phyloP scores from a whole-genome alignment of 2,329 filamentous ascomycete species.

The Nectriaceae sp. region DNA sequence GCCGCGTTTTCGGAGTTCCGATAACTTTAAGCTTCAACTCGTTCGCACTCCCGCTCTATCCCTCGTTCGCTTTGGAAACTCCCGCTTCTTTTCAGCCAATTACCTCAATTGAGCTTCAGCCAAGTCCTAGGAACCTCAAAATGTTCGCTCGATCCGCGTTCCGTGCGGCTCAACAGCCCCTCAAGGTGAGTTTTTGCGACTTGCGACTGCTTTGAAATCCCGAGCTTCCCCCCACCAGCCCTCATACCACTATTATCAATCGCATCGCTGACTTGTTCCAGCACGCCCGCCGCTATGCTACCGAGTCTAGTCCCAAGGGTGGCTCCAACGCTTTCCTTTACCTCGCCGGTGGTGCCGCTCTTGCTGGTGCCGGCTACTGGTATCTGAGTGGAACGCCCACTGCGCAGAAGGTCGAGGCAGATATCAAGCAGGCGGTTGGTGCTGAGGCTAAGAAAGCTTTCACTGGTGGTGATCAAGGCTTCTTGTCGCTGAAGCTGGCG shows the following conservation, averaged over 20 bases:
- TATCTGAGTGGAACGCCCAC: constrained; percentile 54
- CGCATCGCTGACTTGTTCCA: constrained; percentile 37
- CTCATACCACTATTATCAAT: constrained; percentile 1
- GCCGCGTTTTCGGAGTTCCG: constrained; percentile 3
- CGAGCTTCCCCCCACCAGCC: constrained; percentile 5
- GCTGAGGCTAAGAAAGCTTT: constrained; percentile 57
- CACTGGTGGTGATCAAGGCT: constrained; percentile 87
- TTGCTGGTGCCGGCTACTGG: constrained; percentile 60
- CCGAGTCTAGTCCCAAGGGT: constrained; percentile 54
- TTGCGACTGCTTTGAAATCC: neutral
- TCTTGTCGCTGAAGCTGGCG: constrained; percentile 77
- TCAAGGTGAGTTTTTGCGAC: constrained; percentile 58
- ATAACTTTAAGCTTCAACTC: constrained; percentile 10
- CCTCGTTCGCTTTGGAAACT: constrained; percentile 12
- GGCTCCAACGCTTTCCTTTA: constrained; percentile 63
- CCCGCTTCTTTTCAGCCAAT: constrained; percentile 19
- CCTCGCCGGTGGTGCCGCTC: constrained; percentile 59
- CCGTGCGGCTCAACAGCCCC: constrained; percentile 60
- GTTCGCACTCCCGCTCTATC: constrained; percentile 13
- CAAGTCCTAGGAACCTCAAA: constrained; percentile 31
- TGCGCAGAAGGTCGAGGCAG: constrained; percentile 59
- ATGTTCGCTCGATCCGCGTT: constrained; percentile 71
- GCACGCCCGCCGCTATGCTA: constrained; percentile 67
- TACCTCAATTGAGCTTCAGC: constrained; percentile 23
- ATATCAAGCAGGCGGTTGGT: constrained; percentile 51